Evolutionary conservation across 2,329 filamentous ascomycete species (phyloP), one percentile per base, ranked within the genome.

Genomic region (Rutstroemia sp.): DNA sequence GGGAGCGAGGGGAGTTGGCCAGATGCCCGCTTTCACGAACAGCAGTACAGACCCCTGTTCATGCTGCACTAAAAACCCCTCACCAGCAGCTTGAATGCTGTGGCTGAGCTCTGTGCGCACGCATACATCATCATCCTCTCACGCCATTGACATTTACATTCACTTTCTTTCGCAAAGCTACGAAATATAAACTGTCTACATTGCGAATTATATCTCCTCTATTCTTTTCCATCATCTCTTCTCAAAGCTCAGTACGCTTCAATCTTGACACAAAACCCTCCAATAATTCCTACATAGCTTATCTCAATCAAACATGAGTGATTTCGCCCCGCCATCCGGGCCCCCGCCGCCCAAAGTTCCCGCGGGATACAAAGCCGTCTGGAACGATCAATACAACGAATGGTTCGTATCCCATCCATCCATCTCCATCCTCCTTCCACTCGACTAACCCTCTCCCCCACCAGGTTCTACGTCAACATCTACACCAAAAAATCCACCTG

Each of bases 401-500:
- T 96, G 89, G 86, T 84, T 68, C 63, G 74, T 62, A 38, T 5
- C 23, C 6, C 19, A 8, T 17, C 12, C 34, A 54, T 19, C 21
- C 27, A 36, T 19, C 21, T 4, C n/a, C n/a, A 34, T 7, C 5
- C 21, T 51, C 54, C 48, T 16, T n/a, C 19, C 19, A 44, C 58
- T 56, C 50, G n/a, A 44, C 21, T 54, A 63, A 58, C 16, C 25
- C 4, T 10, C 48, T 21, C 69, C 53, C 53, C 51, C n/a, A 17
- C 21, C 61, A 90, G 87, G 86, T 96, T 94, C 80, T 96, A 88
- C 75, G 88, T 96, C 59, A 94, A 96, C 75, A 82, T 88, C 59
- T 82, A 85, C 72, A 96, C 91, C 62, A 94, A 94, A 67, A 80
- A 87, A 69, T 95, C 92, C 5, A 88, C 92, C 78, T 96, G 92